These are phyloP conservation scores for Gossypium davidsonii DNA, from an alignment of 441 rosid genomes.

Conservation along the genomic window DNA sequence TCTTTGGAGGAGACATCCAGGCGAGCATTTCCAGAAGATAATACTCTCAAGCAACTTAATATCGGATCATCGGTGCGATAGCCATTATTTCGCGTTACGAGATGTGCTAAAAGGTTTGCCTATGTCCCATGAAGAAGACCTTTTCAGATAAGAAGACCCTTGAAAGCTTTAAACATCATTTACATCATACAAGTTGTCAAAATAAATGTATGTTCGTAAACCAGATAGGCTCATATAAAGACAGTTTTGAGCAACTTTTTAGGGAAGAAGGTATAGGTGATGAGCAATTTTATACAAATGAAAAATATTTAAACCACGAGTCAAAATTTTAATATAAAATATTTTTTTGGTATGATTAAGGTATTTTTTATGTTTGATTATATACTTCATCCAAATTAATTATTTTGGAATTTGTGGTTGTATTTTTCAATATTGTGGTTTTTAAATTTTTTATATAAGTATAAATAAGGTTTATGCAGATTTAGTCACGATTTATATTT, in stretches of 20 bases:
- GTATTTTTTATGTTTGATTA: too few relatives aligned
- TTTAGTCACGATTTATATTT: too few relatives aligned
- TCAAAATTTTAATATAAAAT: too few relatives aligned
- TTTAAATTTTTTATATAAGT: too few relatives aligned
- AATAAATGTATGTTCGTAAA: not conserved
- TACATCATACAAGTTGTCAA: not conserved
- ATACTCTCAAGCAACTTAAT: slow-evolving; percentile 72
- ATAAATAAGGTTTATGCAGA: too few relatives aligned
- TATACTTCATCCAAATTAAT: too few relatives aligned
- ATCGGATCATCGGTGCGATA: slow-evolving; percentile 82
- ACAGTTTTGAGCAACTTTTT: not conserved
- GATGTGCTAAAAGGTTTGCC: slow-evolving; percentile 87
- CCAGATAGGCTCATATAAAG: not conserved
- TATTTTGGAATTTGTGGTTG: too few relatives aligned
- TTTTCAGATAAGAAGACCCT: slow-evolving; percentile 21
- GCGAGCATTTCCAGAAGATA: slow-evolving; percentile 82
- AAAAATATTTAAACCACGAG: too few relatives aligned
- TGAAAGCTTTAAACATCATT: not conserved
- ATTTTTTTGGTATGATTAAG: too few relatives aligned
- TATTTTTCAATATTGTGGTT: too few relatives aligned
- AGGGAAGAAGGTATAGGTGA: too few relatives aligned
- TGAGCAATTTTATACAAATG: too few relatives aligned
- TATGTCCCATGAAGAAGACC: slow-evolving; percentile 30
- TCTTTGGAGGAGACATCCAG: slow-evolving; percentile 72
- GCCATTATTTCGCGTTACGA: slow-evolving; percentile 74